Percentiles rank a stretch among this genome's conserved stretches.
Conservation (phyloP, 805 yeast species). For the Wickerhamiella sergipiensis region DNA sequence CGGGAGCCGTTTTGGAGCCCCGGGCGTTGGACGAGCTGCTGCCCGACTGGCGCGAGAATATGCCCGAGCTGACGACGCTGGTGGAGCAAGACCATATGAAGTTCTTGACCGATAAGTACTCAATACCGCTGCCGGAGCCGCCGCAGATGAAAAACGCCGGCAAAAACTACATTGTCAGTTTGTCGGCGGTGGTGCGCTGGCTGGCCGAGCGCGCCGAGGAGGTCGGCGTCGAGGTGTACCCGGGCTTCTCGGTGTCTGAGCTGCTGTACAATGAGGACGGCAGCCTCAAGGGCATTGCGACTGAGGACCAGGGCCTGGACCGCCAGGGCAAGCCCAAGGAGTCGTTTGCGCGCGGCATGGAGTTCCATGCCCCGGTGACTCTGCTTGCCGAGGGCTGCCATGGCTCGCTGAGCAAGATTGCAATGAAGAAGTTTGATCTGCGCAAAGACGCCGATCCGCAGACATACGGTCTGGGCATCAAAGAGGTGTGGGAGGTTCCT, state of each 20-base stretch:
- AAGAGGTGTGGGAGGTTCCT: slow-evolving; percentile 92
- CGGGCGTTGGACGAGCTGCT: slow-evolving; percentile 70
- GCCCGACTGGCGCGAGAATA: slow-evolving; percentile 40
- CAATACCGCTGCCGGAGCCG: slow-evolving; percentile 79
- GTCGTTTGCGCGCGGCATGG: slow-evolving; percentile 93
- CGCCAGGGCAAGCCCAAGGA: slow-evolving; percentile 65
- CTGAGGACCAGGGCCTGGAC: slow-evolving; percentile 80
- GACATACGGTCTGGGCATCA: slow-evolving; percentile 90
- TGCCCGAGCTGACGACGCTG: slow-evolving; percentile 50
- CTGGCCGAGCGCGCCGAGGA: slow-evolving; percentile 83
- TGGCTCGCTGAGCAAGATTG: slow-evolving; percentile 77
- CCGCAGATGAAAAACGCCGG: slow-evolving; percentile 76
- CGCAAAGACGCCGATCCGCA: slow-evolving; percentile 56
- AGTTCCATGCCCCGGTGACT: slow-evolving; percentile 79
- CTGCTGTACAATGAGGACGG: slow-evolving; percentile 46
- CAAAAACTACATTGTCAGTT: slow-evolving; percentile 71
- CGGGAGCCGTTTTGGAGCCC: slow-evolving; percentile 93
- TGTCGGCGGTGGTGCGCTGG: slow-evolving; percentile 68
- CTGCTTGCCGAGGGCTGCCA: slow-evolving; percentile 98
- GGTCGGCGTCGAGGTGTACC: slow-evolving; percentile 84
- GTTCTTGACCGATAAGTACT: slow-evolving; percentile 43
- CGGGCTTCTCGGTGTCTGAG: slow-evolving; percentile 78
- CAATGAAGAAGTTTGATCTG: slow-evolving; percentile 52
- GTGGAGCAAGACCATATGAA: slow-evolving; percentile 68
- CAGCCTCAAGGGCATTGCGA: slow-evolving; percentile 77